Conservation (phyloP, 768 basidiomycete genomes). For the Auriscalpium microsporum region DNA sequence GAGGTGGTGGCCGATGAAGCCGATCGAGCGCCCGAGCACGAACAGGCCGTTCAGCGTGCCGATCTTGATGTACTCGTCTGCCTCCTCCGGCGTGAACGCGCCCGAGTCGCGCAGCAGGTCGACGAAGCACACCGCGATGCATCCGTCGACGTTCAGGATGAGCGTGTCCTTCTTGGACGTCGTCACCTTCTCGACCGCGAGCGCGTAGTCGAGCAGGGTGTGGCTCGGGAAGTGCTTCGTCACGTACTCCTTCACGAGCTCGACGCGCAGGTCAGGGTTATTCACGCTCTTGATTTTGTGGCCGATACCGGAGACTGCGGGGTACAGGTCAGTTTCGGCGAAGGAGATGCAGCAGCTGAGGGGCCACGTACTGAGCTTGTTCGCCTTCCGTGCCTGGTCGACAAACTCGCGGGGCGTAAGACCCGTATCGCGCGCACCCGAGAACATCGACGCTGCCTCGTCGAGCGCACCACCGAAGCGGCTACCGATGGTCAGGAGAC, state of each 20-base stretch:
- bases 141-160: constrained; percentile 95
- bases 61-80: constrained; percentile 96
- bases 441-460: constrained; percentile 95
- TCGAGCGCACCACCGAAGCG: constrained; percentile 98
- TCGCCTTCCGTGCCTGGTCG: constrained; percentile 84
- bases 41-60: constrained; percentile 94
- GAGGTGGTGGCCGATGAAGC: constrained; percentile 93
- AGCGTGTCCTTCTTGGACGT: constrained; percentile 97
- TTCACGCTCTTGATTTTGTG: constrained; percentile 99
- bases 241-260: constrained; percentile 94
- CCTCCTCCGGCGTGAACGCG: constrained; percentile 93
- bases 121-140: constrained; percentile 93
- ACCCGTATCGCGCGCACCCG: constrained; percentile 81
- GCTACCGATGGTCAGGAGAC: constrained; percentile 95
- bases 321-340: not conserved
- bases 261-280: constrained; percentile 89
- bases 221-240: constrained; percentile 94
- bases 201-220: constrained; percentile 85
- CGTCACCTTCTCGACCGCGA: constrained; percentile 96
- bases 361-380: constrained; percentile 75
- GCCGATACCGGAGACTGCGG: constrained; percentile 86
- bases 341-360: not conserved
- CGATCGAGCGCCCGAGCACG: constrained; percentile 94
- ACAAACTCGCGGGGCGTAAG: constrained; percentile 98
- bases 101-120: constrained; percentile 88